Percentiles rank a stretch among this genome's conserved stretches.
These are phyloP conservation scores for Rhodotorula diobovata DNA, from an alignment of 768 basidiomycete genomes.

Conservation along the genomic window DNA sequence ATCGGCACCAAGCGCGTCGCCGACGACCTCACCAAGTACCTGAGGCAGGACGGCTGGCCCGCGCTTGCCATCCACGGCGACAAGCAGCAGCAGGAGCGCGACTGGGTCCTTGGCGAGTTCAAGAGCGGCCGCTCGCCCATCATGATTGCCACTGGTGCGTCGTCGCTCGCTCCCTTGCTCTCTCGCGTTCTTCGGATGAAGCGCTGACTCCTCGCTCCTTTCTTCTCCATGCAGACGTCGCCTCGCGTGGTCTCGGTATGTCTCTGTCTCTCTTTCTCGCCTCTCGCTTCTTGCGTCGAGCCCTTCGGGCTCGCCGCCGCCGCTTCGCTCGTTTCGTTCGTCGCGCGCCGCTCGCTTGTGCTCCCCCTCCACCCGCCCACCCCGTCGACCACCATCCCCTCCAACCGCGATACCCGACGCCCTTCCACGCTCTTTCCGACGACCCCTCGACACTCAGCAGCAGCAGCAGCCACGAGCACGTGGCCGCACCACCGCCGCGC, in stretches of 20 bases:
- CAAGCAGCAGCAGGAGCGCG: conserved; percentile 98
- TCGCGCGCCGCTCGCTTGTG: not conserved
- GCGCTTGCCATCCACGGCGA: conserved; percentile 91
- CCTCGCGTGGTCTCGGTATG: conserved; percentile 6
- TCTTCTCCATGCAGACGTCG: conserved; percentile 22
- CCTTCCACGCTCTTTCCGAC: too few relatives aligned
- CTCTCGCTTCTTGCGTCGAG: not conserved
- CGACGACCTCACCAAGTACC: conserved; percentile 95
- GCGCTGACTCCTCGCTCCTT: conserved; percentile 49
- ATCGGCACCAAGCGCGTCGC: conserved; percentile 96
- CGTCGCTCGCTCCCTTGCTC: conserved; percentile 45
- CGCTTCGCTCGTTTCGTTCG: not conserved
- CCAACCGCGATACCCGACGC: too few relatives aligned
- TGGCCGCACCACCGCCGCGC: too few relatives aligned
- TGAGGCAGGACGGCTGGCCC: conserved; percentile 99
- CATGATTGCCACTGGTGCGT: conserved; percentile 98
- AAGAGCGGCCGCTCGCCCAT: conserved; percentile 96
- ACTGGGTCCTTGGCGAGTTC: conserved; percentile 69
- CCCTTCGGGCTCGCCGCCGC: not conserved
- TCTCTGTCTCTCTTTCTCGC: conserved; percentile 24
- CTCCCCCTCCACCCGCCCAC: not conserved
- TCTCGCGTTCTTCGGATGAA: conserved; percentile 32
- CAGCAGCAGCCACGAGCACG: not conserved
- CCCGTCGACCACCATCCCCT: too few relatives aligned
- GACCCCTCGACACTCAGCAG: not conserved